phyloP scores from a whole-genome alignment of 2,329 filamentous ascomycete species.

The Zymoseptoria brevis region DNA sequence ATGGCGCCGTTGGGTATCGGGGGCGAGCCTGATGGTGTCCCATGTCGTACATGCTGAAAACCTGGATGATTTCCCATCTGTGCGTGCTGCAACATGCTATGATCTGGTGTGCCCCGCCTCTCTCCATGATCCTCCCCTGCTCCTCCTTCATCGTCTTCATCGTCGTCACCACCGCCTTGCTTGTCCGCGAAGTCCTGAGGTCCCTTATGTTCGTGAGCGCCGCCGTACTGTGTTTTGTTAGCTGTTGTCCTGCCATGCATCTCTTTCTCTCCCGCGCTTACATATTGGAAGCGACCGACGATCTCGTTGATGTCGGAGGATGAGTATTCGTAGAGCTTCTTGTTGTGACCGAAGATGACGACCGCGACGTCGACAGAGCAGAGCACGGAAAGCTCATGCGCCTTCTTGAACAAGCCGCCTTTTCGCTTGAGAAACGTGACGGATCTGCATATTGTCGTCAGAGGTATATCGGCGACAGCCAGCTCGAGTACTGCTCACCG shows the following conservation, averaged over 20 bases:
- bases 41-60: constrained; percentile 76
- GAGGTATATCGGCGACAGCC: neutral
- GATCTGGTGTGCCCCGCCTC: constrained; percentile 61
- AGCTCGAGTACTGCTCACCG: constrained; percentile 6
- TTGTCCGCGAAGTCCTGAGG: constrained; percentile 84
- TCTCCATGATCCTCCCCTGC: constrained; percentile 36
- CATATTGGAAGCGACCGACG: constrained; percentile 81
- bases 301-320: constrained; percentile 89
- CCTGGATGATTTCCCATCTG: constrained; percentile 45
- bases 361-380: constrained; percentile 98
- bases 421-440: constrained; percentile 94
- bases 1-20: constrained; percentile 68
- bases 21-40: constrained; percentile 78
- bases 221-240: constrained; percentile 61
- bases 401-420: constrained; percentile 98
- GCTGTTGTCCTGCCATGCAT: neutral
- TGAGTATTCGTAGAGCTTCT: constrained; percentile 97
- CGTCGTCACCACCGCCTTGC: constrained; percentile 63
- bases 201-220: constrained; percentile 91
- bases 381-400: constrained; percentile 93
- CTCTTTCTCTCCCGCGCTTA: constrained; percentile 42
- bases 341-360: constrained; percentile 97
- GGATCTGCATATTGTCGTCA: neutral
- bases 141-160: constrained; percentile 67
- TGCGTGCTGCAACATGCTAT: constrained; percentile 42